Evolutionary conservation across 306 rosid genomes (phyloP).

Genomic region (Rosa multiflora): DNA sequence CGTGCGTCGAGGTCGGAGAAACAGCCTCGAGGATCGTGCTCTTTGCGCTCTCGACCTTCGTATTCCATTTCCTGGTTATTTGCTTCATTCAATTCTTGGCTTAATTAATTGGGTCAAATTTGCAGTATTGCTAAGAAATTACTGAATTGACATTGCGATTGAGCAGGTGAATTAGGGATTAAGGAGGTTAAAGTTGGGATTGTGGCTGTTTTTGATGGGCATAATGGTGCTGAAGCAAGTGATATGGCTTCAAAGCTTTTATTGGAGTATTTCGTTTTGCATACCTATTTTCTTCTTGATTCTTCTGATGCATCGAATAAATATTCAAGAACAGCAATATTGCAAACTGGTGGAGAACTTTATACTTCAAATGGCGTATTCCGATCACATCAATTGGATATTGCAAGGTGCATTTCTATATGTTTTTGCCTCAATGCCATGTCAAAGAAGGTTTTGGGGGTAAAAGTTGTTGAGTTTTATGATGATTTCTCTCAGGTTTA

Average conservation of each 20-base stretch:
- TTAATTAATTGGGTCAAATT: background rate
- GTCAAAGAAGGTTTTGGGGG: background rate
- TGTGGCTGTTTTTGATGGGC: constrained; percentile 89
- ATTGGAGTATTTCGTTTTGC: constrained; percentile 83
- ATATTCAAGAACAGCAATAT: constrained; percentile 22
- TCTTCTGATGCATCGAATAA: constrained; percentile 59
- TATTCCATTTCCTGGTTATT: constrained; percentile 70
- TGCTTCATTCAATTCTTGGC: background rate
- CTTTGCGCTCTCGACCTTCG: constrained; percentile 77
- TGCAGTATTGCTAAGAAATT: background rate
- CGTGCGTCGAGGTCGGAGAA: constrained; percentile 69
- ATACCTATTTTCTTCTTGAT: constrained; percentile 88
- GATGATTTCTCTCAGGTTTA: constrained; percentile 60
- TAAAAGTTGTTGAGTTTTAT: background rate
- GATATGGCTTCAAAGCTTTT: constrained; percentile 86
- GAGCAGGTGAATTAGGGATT: constrained; percentile 56
- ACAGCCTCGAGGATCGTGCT: constrained; percentile 73
- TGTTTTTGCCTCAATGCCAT: background rate
- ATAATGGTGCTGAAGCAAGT: constrained; percentile 92
- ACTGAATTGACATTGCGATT: constrained; percentile 5
- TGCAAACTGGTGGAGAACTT: constrained; percentile 38
- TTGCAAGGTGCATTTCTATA: constrained; percentile 49
- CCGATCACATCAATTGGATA: constrained; percentile 44
- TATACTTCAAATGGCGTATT: constrained; percentile 50
- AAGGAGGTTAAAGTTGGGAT: constrained; percentile 75